Conservation (phyloP, 2,329 filamentous ascomycete species). For the Beauveria caledonica region DNA sequence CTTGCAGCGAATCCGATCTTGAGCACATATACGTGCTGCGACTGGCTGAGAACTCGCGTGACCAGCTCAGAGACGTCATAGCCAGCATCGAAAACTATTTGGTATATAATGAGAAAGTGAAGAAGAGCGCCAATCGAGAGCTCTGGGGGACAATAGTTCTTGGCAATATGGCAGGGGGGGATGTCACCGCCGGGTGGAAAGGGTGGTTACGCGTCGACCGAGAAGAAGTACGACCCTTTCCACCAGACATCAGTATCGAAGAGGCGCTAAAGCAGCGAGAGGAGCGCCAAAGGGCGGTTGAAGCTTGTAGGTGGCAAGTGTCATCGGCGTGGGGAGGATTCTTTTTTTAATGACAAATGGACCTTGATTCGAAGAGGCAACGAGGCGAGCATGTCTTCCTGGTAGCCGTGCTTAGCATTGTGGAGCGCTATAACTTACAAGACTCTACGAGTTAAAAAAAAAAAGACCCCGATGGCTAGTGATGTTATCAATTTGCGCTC, state of each 20-base stretch:
- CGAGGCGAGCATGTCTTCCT: neutral
- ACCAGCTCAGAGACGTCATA: conserved; percentile 28
- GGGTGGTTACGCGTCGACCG: conserved; percentile 48
- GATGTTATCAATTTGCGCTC: no score
- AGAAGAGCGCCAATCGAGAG: conserved; percentile 35
- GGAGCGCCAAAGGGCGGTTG: conserved; percentile 31
- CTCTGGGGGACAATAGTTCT: conserved; percentile 54
- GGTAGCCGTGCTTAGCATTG: no score
- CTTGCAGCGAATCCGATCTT: conserved; percentile 30
- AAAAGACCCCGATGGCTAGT: no score
- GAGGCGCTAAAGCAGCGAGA: conserved; percentile 37
- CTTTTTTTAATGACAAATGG: conserved; percentile 24
- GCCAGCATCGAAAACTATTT: conserved; percentile 37
- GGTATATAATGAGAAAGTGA: conserved; percentile 36
- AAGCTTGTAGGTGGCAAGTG: conserved; percentile 38
- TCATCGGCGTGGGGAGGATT: conserved; percentile 43
- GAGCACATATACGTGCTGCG: conserved; percentile 44
- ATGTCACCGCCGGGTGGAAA: conserved; percentile 27
- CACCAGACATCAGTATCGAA: conserved; percentile 30
- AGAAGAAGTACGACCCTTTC: conserved; percentile 32
- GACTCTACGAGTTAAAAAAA: no score
- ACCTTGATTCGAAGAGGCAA: neutral
- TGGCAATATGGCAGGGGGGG: conserved; percentile 30
- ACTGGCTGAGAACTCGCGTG: conserved; percentile 24
- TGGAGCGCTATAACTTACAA: no score